Conservation (phyloP, 2,329 filamentous ascomycete species). For the Aspergillus pseudoviridinutans region DNA sequence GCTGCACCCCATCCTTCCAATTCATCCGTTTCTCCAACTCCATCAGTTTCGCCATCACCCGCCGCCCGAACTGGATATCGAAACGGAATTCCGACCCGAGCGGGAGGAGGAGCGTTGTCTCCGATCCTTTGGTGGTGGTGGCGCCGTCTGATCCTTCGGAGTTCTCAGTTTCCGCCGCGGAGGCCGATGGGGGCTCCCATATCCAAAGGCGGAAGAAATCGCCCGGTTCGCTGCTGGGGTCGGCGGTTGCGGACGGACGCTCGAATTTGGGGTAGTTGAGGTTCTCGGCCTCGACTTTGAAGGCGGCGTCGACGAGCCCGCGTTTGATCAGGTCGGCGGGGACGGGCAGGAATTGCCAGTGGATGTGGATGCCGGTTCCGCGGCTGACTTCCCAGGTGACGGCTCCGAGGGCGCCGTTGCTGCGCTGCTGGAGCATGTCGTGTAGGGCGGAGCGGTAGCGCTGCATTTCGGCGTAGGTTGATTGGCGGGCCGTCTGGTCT, state of each 20-base stretch:
- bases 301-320: conserved; percentile 80
- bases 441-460: conserved; percentile 75
- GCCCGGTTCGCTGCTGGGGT: conserved; percentile 41
- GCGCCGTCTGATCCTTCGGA: conserved; percentile 1
- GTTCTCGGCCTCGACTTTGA: conserved; percentile 84
- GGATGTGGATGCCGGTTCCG: conserved; percentile 73
- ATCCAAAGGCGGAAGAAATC: conserved; percentile 81
- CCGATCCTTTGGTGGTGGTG: conserved; percentile 21
- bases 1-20: conserved; percentile 83
- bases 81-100: conserved; percentile 71
- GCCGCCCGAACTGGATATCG: conserved; percentile 84
- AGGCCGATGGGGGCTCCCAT: conserved; percentile 52
- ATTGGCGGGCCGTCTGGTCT: conserved; percentile 51
- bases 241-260: conserved; percentile 29
- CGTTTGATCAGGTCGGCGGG: conserved; percentile 63
- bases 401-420: conserved; percentile 61
- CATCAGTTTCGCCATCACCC: conserved; percentile 83
- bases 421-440: conserved; percentile 60
- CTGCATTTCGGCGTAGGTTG: conserved; percentile 75
- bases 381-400: conserved; percentile 94
- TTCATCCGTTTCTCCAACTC: conserved; percentile 71
- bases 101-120: conserved; percentile 69
- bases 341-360: conserved; percentile 90
- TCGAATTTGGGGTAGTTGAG: conserved; percentile 54
- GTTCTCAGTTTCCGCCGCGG: conserved; percentile 18